These are phyloP conservation scores for Anthoceros angustus DNA, from an alignment of 225 moss, liverwort and hornwort genomes.

Conservation along the genomic window DNA sequence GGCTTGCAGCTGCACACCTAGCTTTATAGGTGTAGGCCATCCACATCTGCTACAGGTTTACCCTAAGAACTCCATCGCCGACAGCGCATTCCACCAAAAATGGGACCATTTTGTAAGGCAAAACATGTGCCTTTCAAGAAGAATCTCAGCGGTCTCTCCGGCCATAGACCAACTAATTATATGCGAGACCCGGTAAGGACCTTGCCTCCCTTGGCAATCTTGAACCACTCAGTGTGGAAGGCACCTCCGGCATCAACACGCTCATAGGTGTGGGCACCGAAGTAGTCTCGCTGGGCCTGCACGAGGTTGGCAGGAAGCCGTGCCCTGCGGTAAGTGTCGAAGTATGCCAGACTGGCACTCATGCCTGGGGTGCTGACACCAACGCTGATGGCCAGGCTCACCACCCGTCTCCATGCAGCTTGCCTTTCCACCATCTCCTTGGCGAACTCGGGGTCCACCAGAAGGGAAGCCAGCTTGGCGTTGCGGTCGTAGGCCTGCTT, in stretches of 20 bases:
- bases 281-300: conserved; percentile 74
- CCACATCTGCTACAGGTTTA: too few relatives aligned
- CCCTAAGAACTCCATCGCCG: too few relatives aligned
- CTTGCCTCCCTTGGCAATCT: conserved; percentile 25
- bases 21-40: too few relatives aligned
- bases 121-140: too few relatives aligned
- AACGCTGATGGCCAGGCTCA: conserved; percentile 48
- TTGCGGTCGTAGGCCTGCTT: conserved; percentile 68
- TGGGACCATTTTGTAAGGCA: too few relatives aligned
- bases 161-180: too few relatives aligned
- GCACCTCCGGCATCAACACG: conserved; percentile 31
- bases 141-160: too few relatives aligned
- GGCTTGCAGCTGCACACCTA: too few relatives aligned
- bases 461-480: conserved; percentile 57
- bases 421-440: conserved; percentile 89
- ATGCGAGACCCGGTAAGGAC: neutral
- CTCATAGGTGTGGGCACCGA: conserved; percentile 76
- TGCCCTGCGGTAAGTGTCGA: conserved; percentile 62
- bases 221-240: conserved; percentile 68
- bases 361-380: conserved; percentile 87
- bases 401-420: conserved; percentile 68
- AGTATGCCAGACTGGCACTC: conserved; percentile 77
- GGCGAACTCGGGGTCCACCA: conserved; percentile 81
- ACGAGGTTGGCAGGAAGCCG: conserved; percentile 78
- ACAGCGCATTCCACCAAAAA: too few relatives aligned